Evolutionary conservation across 495 filamentous ascomycete genomes (phyloP).

Genomic region (Cudoniella acicularis): DNA sequence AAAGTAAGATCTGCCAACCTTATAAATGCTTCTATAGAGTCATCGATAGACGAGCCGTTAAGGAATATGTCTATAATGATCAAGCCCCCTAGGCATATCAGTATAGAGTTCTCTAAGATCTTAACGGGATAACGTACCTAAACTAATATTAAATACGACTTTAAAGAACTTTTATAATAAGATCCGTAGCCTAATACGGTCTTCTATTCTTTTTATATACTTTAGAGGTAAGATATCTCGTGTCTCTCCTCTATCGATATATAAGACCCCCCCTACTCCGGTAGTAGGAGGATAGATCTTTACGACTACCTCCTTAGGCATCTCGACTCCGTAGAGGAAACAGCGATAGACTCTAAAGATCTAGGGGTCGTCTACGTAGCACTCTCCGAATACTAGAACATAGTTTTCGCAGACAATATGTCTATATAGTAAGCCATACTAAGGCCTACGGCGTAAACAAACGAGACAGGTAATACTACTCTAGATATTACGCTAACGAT

Average conservation of each 20-base stretch:
- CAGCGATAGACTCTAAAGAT: constrained; percentile 23
- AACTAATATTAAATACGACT: constrained; percentile 24
- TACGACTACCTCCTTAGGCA: too few relatives aligned
- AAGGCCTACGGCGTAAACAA: constrained; percentile 12
- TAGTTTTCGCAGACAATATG: constrained; percentile 21
- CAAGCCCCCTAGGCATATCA: constrained; percentile 8
- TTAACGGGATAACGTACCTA: constrained; percentile 11
- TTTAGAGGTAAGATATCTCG: too few relatives aligned
- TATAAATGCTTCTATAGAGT: constrained; percentile 18
- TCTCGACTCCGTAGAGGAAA: constrained; percentile 18
- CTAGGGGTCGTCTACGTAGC: constrained; percentile 9
- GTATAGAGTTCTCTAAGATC: too few relatives aligned
- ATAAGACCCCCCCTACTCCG: too few relatives aligned
- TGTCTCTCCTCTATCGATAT: too few relatives aligned
- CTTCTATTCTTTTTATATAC: too few relatives aligned
- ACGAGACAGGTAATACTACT: constrained; percentile 12
- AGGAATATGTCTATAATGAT: constrained; percentile 19
- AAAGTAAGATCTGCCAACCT: constrained; percentile 14
- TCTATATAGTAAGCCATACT: constrained; percentile 18
- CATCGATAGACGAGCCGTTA: constrained; percentile 16
- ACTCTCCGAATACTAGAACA: constrained; percentile 8
- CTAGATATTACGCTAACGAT: too few relatives aligned
- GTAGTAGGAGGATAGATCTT: too few relatives aligned
- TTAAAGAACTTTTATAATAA: constrained; percentile 23
- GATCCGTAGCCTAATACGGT: too few relatives aligned